Conservation (phyloP, 1,284 basidiomycete species). For the Prillingera fragicola region DNA sequence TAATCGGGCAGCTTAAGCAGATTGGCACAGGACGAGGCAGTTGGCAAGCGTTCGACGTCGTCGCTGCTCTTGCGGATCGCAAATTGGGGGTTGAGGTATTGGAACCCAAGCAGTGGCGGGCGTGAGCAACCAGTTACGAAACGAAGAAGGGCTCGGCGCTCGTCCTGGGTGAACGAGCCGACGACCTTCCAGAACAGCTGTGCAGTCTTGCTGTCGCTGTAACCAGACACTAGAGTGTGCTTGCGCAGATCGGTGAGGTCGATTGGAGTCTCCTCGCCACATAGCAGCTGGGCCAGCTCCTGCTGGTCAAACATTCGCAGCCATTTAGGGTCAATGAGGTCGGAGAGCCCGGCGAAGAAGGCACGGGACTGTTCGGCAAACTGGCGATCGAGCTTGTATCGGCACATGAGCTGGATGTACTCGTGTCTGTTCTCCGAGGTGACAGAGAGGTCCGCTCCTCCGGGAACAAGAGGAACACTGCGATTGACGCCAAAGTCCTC, state of each 20-base stretch:
- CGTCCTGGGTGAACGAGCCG: constrained; percentile 54
- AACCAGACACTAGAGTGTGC: constrained; percentile 72
- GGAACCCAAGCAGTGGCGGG: constrained; percentile 81
- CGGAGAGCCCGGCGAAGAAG: constrained; percentile 63
- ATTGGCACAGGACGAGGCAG: constrained; percentile 66
- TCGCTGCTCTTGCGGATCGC: constrained; percentile 70
- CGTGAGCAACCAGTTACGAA: constrained; percentile 89
- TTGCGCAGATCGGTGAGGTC: constrained; percentile 71
- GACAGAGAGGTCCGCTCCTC: constrained; percentile 79
- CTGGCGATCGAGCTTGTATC: constrained; percentile 83
- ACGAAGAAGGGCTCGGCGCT: constrained; percentile 66
- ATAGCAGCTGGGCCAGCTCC: constrained; percentile 78
- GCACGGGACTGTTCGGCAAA: constrained; percentile 78
- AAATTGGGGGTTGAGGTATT: constrained; percentile 76
- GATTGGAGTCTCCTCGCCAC: constrained; percentile 74
- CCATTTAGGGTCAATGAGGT: constrained; percentile 86
- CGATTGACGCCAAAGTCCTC: constrained; percentile 85
- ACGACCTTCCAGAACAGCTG: constrained; percentile 65
- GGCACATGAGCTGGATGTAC: constrained; percentile 85
- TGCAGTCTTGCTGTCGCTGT: constrained; percentile 67
- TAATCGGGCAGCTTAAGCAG: constrained; percentile 56
- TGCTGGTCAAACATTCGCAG: constrained; percentile 92
- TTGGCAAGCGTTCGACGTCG: constrained; percentile 68
- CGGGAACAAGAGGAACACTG: constrained; percentile 72
- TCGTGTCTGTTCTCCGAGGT: constrained; percentile 83